Evolutionary conservation across 352 stramenopile genomes (phyloP).

Genomic region (Phytophthora aleatoria): DNA sequence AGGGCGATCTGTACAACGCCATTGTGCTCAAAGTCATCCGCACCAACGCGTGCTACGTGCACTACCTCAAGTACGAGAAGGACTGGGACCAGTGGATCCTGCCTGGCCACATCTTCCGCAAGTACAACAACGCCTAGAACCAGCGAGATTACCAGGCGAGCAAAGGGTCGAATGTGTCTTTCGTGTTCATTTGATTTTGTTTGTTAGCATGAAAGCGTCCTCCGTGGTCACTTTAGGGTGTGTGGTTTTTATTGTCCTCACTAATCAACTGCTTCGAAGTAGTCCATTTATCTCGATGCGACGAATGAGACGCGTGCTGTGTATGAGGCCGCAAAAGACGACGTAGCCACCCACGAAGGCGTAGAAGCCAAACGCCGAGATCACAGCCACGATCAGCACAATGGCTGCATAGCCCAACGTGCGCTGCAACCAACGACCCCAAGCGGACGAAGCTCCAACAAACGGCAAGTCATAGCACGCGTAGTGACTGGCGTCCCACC

Average conservation of each 20-base stretch:
- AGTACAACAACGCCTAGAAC: conserved; percentile 46
- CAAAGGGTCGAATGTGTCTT: conserved; percentile 16
- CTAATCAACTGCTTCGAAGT: background rate
- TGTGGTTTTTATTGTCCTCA: background rate
- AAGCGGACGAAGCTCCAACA: conserved; percentile 34
- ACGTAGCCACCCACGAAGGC: conserved; percentile 56
- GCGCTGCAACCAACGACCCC: conserved; percentile 44
- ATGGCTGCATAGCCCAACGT: conserved; percentile 53
- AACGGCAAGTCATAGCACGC: conserved; percentile 72
- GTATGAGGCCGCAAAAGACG: conserved; percentile 28
- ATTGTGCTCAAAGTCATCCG: conserved; percentile 83
- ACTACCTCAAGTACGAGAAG: conserved; percentile 87
- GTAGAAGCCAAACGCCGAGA: conserved; percentile 63
- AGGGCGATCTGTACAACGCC: conserved; percentile 73
- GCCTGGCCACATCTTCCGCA: conserved; percentile 80
- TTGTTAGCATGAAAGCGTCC: background rate
- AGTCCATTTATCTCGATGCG: conserved; percentile 12
- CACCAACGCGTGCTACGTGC: conserved; percentile 77
- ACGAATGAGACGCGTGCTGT: conserved; percentile 19
- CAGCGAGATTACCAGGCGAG: conserved; percentile 1
- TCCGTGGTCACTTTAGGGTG: background rate
- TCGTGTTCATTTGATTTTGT: conserved; percentile 22
- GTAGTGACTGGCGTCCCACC: conserved; percentile 70
- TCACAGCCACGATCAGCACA: conserved; percentile 53
- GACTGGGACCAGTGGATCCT: conserved; percentile 87